Evolutionary conservation across 768 basidiomycete genomes (phyloP).

Genomic region (Holtermanniella nyarrowii): DNA sequence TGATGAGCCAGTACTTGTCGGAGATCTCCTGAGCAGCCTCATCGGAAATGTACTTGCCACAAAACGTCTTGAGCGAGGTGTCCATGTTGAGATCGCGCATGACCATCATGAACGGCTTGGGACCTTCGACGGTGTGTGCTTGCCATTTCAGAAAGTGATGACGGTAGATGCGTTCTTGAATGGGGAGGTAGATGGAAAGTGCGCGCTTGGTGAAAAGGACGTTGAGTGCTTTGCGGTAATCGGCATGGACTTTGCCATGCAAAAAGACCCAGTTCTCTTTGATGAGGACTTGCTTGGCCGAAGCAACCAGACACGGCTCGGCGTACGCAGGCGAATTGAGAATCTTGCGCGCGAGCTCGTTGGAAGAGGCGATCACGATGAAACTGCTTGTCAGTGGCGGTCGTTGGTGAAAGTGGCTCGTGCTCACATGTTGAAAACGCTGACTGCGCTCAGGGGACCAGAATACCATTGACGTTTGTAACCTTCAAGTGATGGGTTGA

Average conservation of each 20-base stretch:
- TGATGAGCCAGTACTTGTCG: slow-evolving; percentile 93
- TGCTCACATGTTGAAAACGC: slow-evolving; percentile 95
- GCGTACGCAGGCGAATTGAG: slow-evolving; percentile 86
- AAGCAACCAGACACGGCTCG: slow-evolving; percentile 87
- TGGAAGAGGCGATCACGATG: slow-evolving; percentile 95
- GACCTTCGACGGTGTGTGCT: slow-evolving; percentile 43
- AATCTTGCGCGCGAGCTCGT: slow-evolving; percentile 86
- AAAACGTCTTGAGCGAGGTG: slow-evolving; percentile 89
- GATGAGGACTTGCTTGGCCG: slow-evolving; percentile 74
- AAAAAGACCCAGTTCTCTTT: slow-evolving; percentile 98
- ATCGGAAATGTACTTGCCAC: slow-evolving; percentile 79
- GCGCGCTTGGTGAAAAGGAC: slow-evolving; percentile 88
- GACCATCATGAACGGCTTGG: slow-evolving; percentile 62
- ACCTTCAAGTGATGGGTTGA: slow-evolving; percentile 79
- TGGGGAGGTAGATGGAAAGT: slow-evolving; percentile 73
- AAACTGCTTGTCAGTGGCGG: too few species aligned
- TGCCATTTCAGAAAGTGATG: slow-evolving; percentile 69
- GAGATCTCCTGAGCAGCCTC: slow-evolving; percentile 67
- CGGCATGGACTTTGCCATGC: slow-evolving; percentile 82
- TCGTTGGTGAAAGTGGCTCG: too few species aligned
- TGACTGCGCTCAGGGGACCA: slow-evolving; percentile 74
- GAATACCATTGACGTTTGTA: slow-evolving; percentile 90
- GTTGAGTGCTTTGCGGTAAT: slow-evolving; percentile 85
- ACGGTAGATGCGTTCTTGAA: slow-evolving; percentile 74
- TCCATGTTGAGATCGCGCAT: slow-evolving; percentile 94